These are phyloP conservation scores for Verticillium tricorpus DNA, from an alignment of 2,329 filamentous ascomycete genomes.

Conservation along the genomic window DNA sequence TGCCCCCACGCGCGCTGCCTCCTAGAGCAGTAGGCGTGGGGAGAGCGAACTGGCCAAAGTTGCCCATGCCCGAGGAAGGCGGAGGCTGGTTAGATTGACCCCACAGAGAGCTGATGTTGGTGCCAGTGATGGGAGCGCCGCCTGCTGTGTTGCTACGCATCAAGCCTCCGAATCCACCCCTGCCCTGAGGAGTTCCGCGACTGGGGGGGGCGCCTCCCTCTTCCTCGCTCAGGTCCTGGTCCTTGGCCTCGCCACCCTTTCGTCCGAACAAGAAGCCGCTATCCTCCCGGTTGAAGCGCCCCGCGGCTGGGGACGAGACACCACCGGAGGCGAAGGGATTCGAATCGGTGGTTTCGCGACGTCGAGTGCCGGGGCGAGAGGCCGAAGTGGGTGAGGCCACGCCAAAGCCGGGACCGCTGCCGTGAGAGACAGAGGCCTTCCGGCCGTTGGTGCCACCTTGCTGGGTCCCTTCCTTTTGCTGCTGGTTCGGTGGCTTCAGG, in stretches of 20 bases:
- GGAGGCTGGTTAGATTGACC: constrained; percentile 16
- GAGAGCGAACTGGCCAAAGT: constrained; percentile 87
- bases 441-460: constrained; percentile 60
- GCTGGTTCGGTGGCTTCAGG: constrained; percentile 74
- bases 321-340: constrained; percentile 54
- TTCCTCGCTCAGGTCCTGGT: constrained; percentile 39
- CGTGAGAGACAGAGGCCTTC: constrained; percentile 78
- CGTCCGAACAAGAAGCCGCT: constrained; percentile 52
- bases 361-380: constrained; percentile 69
- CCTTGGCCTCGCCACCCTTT: constrained; percentile 49
- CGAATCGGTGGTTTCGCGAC: constrained; percentile 74
- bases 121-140: constrained; percentile 28
- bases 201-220: constrained; percentile 25
- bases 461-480: constrained; percentile 51
- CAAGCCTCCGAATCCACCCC: constrained; percentile 38
- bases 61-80: constrained; percentile 58
- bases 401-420: constrained; percentile 58
- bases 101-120: constrained; percentile 38
- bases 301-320: constrained; percentile 57
- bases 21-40: constrained; percentile 49
- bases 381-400: constrained; percentile 68
- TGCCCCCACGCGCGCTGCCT: constrained; percentile 67
- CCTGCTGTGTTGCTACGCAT: constrained; percentile 52
- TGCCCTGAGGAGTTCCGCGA: constrained; percentile 24
- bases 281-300: constrained; percentile 61